These are phyloP conservation scores for Salicornia ramosissima DNA, from an alignment of 148 eudicot genomes.

Conservation along the genomic window DNA sequence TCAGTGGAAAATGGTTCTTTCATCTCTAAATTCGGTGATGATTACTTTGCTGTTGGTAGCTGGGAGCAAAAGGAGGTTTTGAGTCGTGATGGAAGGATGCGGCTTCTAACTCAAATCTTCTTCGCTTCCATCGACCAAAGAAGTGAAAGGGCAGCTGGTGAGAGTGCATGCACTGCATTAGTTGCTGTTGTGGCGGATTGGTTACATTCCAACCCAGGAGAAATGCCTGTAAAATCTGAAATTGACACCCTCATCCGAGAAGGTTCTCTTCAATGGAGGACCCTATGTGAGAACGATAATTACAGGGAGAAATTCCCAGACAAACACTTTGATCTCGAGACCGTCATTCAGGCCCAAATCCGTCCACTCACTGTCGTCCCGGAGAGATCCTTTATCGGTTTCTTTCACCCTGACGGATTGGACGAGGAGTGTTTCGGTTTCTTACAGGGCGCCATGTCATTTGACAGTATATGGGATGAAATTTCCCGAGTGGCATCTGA, in stretches of 20 bases:
- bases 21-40: slow-evolving; percentile 65
- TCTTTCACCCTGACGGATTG: slow-evolving; percentile 67
- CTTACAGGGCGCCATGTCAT: slow-evolving; percentile 70
- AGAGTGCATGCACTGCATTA: slow-evolving; percentile 76
- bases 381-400: slow-evolving; percentile 71
- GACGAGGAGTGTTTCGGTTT: slow-evolving; percentile 53
- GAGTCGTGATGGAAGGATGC: slow-evolving; percentile 70
- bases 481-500: slow-evolving; percentile 37
- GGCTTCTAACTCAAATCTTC: slow-evolving; percentile 60
- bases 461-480: slow-evolving; percentile 82
- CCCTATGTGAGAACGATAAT: slow-evolving; percentile 49
- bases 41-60: slow-evolving; percentile 63
- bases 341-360: slow-evolving; percentile 56
- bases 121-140: slow-evolving; percentile 84
- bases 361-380: slow-evolving; percentile 49
- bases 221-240: slow-evolving; percentile 70
- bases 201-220: slow-evolving; percentile 53
- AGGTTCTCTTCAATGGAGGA: slow-evolving; percentile 79
- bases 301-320: slow-evolving; percentile 61
- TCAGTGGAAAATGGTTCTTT: slow-evolving; percentile 30
- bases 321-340: slow-evolving; percentile 85
- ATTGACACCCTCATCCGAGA: slow-evolving; percentile 69
- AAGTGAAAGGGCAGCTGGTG: slow-evolving; percentile 73
- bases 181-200: slow-evolving; percentile 87
- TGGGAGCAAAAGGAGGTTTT: slow-evolving; percentile 64